These are phyloP conservation scores for Russula dissimulans DNA, from an alignment of 768 basidiomycete genomes.

Conservation along the genomic window DNA sequence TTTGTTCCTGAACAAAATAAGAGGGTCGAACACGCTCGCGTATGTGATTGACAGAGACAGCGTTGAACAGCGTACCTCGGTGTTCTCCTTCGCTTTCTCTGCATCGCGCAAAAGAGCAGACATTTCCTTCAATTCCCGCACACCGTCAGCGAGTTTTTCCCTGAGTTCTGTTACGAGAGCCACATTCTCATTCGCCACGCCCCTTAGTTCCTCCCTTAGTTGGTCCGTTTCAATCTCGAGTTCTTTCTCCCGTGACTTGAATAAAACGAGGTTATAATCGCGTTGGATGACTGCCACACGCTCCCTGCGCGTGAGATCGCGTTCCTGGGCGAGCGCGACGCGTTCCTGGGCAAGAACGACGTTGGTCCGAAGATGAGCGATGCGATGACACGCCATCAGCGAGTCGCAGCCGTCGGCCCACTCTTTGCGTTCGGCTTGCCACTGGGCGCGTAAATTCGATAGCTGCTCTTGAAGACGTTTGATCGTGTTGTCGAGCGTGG, in stretches of 20 bases:
- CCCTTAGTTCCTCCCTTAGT: slow-evolving; percentile 40
- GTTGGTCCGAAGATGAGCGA: slow-evolving; percentile 51
- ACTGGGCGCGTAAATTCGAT: slow-evolving; percentile 37
- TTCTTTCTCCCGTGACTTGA: slow-evolving; percentile 53
- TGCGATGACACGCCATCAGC: slow-evolving; percentile 52
- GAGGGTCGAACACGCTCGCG: not conserved
- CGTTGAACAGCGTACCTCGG: slow-evolving; percentile 24
- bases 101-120: slow-evolving; percentile 27
- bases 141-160: slow-evolving; percentile 31
- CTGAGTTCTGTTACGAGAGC: slow-evolving; percentile 38
- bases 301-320: slow-evolving; percentile 46
- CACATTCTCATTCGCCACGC: not conserved
- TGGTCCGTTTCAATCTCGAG: slow-evolving; percentile 45
- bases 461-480: slow-evolving; percentile 41
- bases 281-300: slow-evolving; percentile 50
- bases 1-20: slow-evolving; percentile 28
- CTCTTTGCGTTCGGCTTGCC: slow-evolving; percentile 43
- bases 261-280: slow-evolving; percentile 60
- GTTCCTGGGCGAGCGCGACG: slow-evolving; percentile 41
- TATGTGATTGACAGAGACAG: not conserved
- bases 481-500: slow-evolving; percentile 51
- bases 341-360: slow-evolving; percentile 48
- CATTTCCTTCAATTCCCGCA: slow-evolving; percentile 38
- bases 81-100: slow-evolving; percentile 21
- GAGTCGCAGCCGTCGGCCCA: slow-evolving; percentile 59